Percentiles rank a stretch among this genome's conserved stretches.
Evolutionary conservation across 352 stramenopile species (phyloP).

Genomic region (Phytopythium kandeliae): DNA sequence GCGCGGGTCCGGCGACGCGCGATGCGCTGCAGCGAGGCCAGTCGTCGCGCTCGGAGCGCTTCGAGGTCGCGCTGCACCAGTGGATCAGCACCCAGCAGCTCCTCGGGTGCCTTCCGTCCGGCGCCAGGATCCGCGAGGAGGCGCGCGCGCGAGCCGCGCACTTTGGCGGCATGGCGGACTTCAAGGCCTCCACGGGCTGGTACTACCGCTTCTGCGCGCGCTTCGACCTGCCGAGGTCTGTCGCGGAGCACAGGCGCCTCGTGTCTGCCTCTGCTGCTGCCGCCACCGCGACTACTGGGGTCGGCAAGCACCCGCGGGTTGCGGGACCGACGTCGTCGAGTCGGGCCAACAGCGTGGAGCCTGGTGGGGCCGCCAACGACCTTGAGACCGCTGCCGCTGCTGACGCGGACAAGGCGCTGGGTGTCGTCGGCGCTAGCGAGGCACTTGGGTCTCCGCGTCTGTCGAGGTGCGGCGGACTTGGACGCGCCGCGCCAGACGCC

Average conservation of each 20-base stretch:
- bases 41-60: background rate
- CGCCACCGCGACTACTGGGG: background rate
- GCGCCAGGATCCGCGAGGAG: background rate
- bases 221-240: background rate
- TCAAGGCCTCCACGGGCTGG: background rate
- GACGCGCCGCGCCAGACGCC: background rate
- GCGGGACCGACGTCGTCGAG: no score
- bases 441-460: no score
- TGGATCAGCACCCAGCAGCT: background rate
- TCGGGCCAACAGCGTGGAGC: no score
- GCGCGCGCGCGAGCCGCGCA: background rate
- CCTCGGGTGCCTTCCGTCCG: background rate
- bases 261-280: background rate
- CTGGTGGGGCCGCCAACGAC: no score
- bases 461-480: no score
- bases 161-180: background rate
- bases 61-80: background rate
- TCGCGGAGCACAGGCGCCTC: background rate
- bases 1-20: conserved; percentile 8
- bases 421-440: no score
- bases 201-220: conserved; percentile 2
- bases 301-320: no score
- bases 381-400: no score
- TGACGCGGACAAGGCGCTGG: no score
- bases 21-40: background rate